Evolutionary conservation across 495 filamentous ascomycete species (phyloP), one percentile per base, ranked within the genome.

Genomic region (Aspergillus sclerotiicarbonarius): DNA sequence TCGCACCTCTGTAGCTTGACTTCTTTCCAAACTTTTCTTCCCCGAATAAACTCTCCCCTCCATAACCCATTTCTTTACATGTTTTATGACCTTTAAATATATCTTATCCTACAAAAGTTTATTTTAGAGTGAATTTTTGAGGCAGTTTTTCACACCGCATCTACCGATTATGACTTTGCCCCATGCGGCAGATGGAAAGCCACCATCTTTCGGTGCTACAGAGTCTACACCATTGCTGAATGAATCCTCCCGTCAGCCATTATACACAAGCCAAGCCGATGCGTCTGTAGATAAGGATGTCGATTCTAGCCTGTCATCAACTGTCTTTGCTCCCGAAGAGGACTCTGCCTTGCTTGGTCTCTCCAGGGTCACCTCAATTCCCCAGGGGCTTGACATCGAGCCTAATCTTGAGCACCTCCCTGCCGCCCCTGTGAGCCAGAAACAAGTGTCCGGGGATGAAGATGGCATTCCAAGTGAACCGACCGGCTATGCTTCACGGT

Each of bases 351-450:
- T 64, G 6, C 54, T 71, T 29, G 62, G 54, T 46, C 56, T 71
- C 8, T 53, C 64, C 29, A 59, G 58, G 50, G 70, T 76, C 15
- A 62, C 54, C 48, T 76, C 75, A 0, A 59, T 69, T 9, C 63
- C 71, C 19, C 69, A 71, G 39, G 67, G 67, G 1, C 32, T 71
- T 16, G 70, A 74, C 13, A 61, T 72, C 50, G 68, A 70, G 35
- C 69, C 70, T 0, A 58, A 32, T 8, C 58, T 76, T 9, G 70
- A 73, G 48, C 62, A 59, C 51, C 53, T 66, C 6, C 45, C 66
- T 0, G 69, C 71, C 0, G 45, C 59, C 32, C 20, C 54, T 13
- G 2, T 52, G 47, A 7, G 58, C 62, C 4, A 60, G 4, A 20
- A 64, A 58, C 39, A 60, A 54, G 20, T 30, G 32, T 45, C 49